These are phyloP conservation scores for Umbelopsis sp. DNA, from an alignment of 192 early-diverging fungal species.

Conservation along the genomic window DNA sequence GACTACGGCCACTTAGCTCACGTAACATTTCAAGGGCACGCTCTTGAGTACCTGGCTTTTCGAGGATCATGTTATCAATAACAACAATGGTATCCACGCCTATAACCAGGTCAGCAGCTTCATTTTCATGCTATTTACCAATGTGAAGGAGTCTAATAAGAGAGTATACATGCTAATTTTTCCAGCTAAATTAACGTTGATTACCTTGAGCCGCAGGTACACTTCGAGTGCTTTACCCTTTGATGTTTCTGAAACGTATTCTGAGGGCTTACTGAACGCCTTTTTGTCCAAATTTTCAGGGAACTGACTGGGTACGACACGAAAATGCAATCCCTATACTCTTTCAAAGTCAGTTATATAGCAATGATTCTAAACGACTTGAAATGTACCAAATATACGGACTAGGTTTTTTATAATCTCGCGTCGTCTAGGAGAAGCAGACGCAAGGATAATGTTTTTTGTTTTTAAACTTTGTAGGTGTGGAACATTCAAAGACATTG, in stretches of 20 bases:
- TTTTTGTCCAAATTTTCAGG: slow-evolving; percentile 79
- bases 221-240: slow-evolving; percentile 72
- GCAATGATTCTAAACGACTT: not conserved
- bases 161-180: not conserved
- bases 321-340: slow-evolving; percentile 59
- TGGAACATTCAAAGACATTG: slow-evolving; percentile 11
- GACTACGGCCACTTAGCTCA: slow-evolving; percentile 59
- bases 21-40: slow-evolving; percentile 68
- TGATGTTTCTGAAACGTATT: slow-evolving; percentile 77
- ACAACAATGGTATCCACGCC: slow-evolving; percentile 85
- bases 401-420: slow-evolving; percentile 65
- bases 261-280: slow-evolving; percentile 52
- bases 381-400: not conserved
- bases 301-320: slow-evolving; percentile 71
- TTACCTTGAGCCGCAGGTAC: slow-evolving; percentile 55
- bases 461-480: slow-evolving; percentile 31
- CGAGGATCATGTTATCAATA: slow-evolving; percentile 67
- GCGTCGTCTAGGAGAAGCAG: slow-evolving; percentile 78
- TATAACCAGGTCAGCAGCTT: slow-evolving; percentile 64
- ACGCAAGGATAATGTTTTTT: slow-evolving; percentile 73
- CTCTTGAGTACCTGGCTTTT: slow-evolving; percentile 70
- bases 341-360: slow-evolving; percentile 19
- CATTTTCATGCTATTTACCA: not conserved
- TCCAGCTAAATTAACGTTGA: not conserved
- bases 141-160: not conserved